Base-by-base conservation (phyloP, 345 rosid genomes). In the Ceriops tagal region DNA sequence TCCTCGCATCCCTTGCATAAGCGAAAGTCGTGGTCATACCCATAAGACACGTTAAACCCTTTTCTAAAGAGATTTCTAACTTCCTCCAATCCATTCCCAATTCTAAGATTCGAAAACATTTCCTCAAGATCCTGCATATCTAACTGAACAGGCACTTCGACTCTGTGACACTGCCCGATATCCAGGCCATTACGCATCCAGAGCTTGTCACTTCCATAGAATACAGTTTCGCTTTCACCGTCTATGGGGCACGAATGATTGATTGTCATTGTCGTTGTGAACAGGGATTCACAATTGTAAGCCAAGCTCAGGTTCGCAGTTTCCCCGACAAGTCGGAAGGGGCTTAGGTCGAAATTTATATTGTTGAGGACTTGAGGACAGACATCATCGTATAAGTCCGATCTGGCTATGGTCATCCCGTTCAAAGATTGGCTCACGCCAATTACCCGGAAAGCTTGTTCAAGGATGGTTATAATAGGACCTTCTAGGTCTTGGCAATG, bases 31-130 rank as follows among this genome's bases (percentile, higher is more conserved):
- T 71, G 9, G 0, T 0, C 24, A 32, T 74, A 77, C 6, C 5
- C n/a, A 60, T 63, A 75, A 7, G 56, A 18, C 24, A 81, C 46
- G 0, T 69, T 69, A 19, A 86, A 89, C 49, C 86, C 86, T 32
- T 8, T 0, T n/a, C 9, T 0, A 61, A 84, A 1, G 64, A 55
- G 30, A 1, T 9, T 0, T 5, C 16, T 55, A 15, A 78, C n/a
- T 3, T 1, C 24, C 9, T 0, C 5, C 59, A 71, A 21, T 18
- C 0, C 6, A 0, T 22, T 1, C 0, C 0, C 5, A 18, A 57
- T 16, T 0, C 0, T 30, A 10, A 0, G 24, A 4, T 6, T 7
- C 39, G 30, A 2, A 10, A 20, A 19, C 28, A 0, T 28, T 4
- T 28, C 26, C 1, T 0, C 3, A 1, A 3, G 10, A 31, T 0